Conservation (phyloP, 2,329 filamentous ascomycete species). For the Cryphonectria japonica region DNA sequence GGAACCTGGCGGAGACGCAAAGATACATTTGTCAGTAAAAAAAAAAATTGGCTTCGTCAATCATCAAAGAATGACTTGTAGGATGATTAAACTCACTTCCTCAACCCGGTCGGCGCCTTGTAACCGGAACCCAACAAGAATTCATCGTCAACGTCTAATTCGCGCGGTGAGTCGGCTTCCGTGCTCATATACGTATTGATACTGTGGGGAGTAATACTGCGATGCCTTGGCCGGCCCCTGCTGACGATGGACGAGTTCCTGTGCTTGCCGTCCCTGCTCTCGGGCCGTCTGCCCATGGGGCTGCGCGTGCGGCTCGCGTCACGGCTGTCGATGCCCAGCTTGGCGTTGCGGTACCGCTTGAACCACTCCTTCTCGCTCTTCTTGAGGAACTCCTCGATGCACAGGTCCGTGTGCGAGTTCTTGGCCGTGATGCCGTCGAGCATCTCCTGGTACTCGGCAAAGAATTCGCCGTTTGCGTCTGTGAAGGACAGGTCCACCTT, state of each 20-base stretch:
- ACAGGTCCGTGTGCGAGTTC: slow-evolving; percentile 62
- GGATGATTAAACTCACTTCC: slow-evolving; percentile 44
- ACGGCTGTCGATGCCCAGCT: slow-evolving; percentile 54
- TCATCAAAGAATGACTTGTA: no score
- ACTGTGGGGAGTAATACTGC: slow-evolving; percentile 31
- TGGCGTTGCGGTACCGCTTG: slow-evolving; percentile 59
- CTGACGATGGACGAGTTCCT: slow-evolving; percentile 39
- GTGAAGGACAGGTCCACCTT: slow-evolving; percentile 71
- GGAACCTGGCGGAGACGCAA: slow-evolving; percentile 24
- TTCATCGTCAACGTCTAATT: slow-evolving; percentile 40
- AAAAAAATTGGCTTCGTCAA: background rate
- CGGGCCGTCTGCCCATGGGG: slow-evolving; percentile 33
- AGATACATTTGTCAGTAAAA: slow-evolving; percentile 5
- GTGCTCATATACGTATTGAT: slow-evolving; percentile 29
- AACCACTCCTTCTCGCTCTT: slow-evolving; percentile 73
- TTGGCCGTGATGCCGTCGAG: slow-evolving; percentile 57
- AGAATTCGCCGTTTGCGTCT: slow-evolving; percentile 65
- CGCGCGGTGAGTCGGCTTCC: slow-evolving; percentile 29
- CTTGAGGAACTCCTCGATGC: slow-evolving; percentile 67
- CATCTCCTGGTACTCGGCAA: slow-evolving; percentile 60
- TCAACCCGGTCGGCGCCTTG: slow-evolving; percentile 58
- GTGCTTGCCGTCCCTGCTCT: slow-evolving; percentile 42
- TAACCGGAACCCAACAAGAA: slow-evolving; percentile 62
- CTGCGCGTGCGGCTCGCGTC: slow-evolving; percentile 39
- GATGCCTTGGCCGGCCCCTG: slow-evolving; percentile 33